phyloP scores from a whole-genome alignment of 2,329 filamentous ascomycete genomes.

The Colletotrichum gloeosporioides region DNA sequence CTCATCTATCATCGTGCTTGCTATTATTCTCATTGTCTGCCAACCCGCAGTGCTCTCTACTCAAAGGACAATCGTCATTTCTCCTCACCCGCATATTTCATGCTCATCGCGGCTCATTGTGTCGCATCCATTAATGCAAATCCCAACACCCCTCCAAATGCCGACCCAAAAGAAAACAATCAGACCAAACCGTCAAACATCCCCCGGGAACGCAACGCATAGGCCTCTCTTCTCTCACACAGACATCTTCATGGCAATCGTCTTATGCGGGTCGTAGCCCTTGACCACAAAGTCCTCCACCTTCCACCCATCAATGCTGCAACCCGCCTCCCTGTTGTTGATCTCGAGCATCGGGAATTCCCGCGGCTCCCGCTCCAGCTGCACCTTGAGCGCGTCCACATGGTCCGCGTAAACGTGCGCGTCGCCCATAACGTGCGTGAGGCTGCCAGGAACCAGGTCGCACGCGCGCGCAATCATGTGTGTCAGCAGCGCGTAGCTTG shows the following conservation, averaged over 20 bases:
- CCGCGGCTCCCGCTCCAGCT: conserved; percentile 80
- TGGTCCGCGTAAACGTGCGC: conserved; percentile 97
- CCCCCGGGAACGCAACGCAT: neutral
- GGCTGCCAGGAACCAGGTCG: conserved; percentile 81
- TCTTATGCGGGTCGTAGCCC: conserved; percentile 89
- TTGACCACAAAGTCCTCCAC: conserved; percentile 86
- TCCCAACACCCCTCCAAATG: conserved; percentile 4
- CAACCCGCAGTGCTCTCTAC: neutral
- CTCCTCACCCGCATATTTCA: conserved; percentile 10
- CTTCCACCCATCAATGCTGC: conserved; percentile 89
- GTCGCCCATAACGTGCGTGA: conserved; percentile 97
- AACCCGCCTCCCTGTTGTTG: conserved; percentile 60
- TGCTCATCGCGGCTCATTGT: neutral
- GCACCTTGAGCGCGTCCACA: conserved; percentile 81
- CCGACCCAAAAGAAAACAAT: neutral
- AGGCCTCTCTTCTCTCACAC: conserved; percentile 54
- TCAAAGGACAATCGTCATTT: neutral
- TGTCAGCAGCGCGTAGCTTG: conserved; percentile 89
- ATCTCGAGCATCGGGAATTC: conserved; percentile 84
- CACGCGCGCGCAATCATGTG: conserved; percentile 94
- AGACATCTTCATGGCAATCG: conserved; percentile 98
- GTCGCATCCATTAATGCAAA: conserved; percentile 18
- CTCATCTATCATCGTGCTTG: neutral
- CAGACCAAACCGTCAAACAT: neutral
- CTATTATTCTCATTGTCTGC: neutral